Conservation (phyloP, 305 asterid genomes). For the Fraxinus velutina region DNA sequence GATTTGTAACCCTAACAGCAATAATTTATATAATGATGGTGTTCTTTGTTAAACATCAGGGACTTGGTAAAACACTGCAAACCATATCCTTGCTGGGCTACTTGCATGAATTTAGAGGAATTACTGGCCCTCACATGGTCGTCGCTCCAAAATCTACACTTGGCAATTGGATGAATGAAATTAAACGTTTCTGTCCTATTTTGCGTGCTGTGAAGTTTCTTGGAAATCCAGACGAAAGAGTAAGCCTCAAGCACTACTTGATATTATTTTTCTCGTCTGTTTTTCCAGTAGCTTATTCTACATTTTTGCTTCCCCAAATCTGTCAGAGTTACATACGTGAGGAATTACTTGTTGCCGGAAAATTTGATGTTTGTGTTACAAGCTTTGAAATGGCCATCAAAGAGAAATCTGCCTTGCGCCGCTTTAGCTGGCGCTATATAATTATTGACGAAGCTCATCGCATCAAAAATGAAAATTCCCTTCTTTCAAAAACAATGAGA, state of each 20-base stretch:
- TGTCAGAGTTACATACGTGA: slow-evolving; percentile 82
- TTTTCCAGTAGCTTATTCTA: slow-evolving; percentile 6
- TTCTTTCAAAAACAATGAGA: slow-evolving; percentile 95
- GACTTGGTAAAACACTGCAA: slow-evolving; percentile 97
- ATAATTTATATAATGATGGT: slow-evolving; percentile 10
- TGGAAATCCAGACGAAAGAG: slow-evolving; percentile 98
- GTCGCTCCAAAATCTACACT: slow-evolving; percentile 99
- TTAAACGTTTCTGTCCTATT: slow-evolving; percentile 86
- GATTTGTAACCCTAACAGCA: slow-evolving; percentile 14
- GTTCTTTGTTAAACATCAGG: slow-evolving; percentile 41
- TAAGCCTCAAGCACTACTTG: slow-evolving; percentile 32
- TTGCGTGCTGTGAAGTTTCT: slow-evolving; percentile 95
- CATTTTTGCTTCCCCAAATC: slow-evolving; percentile 13
- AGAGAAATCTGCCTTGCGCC: slow-evolving; percentile 81
- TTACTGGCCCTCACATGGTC: slow-evolving; percentile 99
- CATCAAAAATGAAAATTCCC: slow-evolving; percentile 95
- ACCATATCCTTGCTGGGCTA: slow-evolving; percentile 95
- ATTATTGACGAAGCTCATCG: slow-evolving; percentile 98
- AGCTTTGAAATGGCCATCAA: slow-evolving; percentile 99
- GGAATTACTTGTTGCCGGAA: slow-evolving; percentile 94
- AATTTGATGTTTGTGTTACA: slow-evolving; percentile 95
- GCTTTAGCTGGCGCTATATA: slow-evolving; percentile 97
- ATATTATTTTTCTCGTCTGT: slow-evolving; percentile 14
- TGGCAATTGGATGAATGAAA: slow-evolving; percentile 99
- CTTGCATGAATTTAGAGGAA: slow-evolving; percentile 91